Evolutionary conservation across 2,329 filamentous ascomycete species (phyloP).

Genomic region (Phoma sp.): DNA sequence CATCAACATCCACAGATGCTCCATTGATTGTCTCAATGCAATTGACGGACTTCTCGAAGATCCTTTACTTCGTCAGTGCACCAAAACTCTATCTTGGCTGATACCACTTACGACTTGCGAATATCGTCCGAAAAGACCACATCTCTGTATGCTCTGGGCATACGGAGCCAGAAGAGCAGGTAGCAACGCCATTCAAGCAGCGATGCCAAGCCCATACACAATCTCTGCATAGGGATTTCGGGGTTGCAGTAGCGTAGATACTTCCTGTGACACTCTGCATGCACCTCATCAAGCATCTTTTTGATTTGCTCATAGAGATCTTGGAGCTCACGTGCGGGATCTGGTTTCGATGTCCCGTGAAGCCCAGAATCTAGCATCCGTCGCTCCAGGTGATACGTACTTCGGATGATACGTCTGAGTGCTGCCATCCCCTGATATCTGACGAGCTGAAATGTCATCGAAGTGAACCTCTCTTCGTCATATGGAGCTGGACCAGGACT

Average conservation of each 20-base stretch:
- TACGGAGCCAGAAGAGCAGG: constrained; percentile 48
- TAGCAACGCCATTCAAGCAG: constrained; percentile 48
- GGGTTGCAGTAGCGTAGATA: constrained; percentile 41
- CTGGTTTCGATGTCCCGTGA: constrained; percentile 40
- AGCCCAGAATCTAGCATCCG: constrained; percentile 44
- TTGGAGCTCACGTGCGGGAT: constrained; percentile 43
- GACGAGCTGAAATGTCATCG: constrained; percentile 46
- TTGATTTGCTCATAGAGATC: constrained; percentile 46
- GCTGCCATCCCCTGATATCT: constrained; percentile 43
- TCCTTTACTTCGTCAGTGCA: constrained; percentile 28
- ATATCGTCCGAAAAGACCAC: constrained; percentile 45
- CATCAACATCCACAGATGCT: constrained; percentile 43
- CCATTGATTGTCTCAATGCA: constrained; percentile 46
- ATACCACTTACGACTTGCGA: constrained; percentile 39
- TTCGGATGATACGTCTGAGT: constrained; percentile 45
- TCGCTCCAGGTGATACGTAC: constrained; percentile 46
- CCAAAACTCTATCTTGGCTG: neutral
- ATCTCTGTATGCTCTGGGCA: constrained; percentile 46
- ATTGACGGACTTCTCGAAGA: constrained; percentile 48
- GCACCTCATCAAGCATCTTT: constrained; percentile 43
- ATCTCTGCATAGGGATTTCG: constrained; percentile 39
- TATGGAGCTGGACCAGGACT: constrained; percentile 39
- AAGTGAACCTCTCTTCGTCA: constrained; percentile 41
- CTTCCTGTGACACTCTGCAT: constrained; percentile 42
- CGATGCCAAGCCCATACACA: constrained; percentile 39